Evolutionary conservation across 2,329 filamentous ascomycete genomes (phyloP).

Genomic region (Fusarium sp.): DNA sequence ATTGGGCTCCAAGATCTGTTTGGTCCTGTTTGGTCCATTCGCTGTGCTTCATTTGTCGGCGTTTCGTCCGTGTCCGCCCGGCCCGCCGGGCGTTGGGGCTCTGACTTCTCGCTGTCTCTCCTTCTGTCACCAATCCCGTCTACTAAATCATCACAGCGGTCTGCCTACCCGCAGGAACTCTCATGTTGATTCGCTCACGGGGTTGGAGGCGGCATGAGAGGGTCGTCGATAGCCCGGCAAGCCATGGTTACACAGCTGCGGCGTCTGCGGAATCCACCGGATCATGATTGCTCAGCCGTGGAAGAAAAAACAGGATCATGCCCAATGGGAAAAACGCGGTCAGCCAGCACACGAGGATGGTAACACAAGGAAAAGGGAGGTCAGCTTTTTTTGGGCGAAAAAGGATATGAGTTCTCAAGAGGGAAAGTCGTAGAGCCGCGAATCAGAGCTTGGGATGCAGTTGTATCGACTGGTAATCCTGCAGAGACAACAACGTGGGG

Average conservation of each 20-base stretch:
- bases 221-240: constrained; percentile 17
- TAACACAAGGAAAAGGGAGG: constrained; percentile 12
- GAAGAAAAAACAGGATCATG: neutral
- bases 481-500: constrained; percentile 15
- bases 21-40: constrained; percentile 6
- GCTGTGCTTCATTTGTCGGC: neutral
- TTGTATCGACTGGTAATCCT: constrained; percentile 18
- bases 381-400: constrained; percentile 1
- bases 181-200: constrained; percentile 7
- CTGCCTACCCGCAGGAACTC: constrained; percentile 9
- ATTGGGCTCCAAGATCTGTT: neutral
- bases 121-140: neutral
- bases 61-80: constrained; percentile 3
- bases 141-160: constrained; percentile 7
- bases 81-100: constrained; percentile 6
- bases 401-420: constrained; percentile 1
- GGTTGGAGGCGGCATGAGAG: constrained; percentile 4
- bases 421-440: constrained; percentile 4
- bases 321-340: neutral
- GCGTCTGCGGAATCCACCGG: constrained; percentile 25
- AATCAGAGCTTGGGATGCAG: constrained; percentile 1
- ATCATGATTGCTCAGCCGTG: constrained; percentile 7
- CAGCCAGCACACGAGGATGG: constrained; percentile 26
- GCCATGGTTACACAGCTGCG: constrained; percentile 34
- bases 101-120: neutral